phyloP scores from a whole-genome alignment of 495 filamentous ascomycete genomes.

The Tetracladium marchalianum region DNA sequence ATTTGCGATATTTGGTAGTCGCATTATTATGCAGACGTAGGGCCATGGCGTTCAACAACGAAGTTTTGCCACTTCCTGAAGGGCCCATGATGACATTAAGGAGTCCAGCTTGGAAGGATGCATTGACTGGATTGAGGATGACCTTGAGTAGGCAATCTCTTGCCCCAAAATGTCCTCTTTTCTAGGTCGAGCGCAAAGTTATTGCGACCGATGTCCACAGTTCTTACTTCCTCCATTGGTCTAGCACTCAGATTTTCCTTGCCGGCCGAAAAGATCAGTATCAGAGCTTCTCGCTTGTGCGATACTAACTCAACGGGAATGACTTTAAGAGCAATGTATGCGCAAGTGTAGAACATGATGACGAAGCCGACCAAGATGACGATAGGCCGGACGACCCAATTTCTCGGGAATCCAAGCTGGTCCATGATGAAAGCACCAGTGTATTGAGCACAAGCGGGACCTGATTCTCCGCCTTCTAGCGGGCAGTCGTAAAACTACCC shows the following conservation, averaged over 20 bases:
- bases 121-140: constrained; percentile 54
- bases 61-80: constrained; percentile 65
- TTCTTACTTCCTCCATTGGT: constrained; percentile 40
- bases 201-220: constrained; percentile 49
- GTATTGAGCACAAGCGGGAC: constrained; percentile 55
- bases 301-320: constrained; percentile 50
- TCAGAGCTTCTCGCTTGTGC: constrained; percentile 44
- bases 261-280: constrained; percentile 43
- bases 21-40: constrained; percentile 46
- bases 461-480: constrained; percentile 38
- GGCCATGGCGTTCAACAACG: constrained; percentile 59
- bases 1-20: constrained; percentile 40
- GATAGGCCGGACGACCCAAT: constrained; percentile 56
- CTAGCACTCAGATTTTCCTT: constrained; percentile 49
- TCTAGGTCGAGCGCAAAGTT: constrained; percentile 51
- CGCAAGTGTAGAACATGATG: constrained; percentile 43
- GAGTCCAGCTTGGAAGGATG: constrained; percentile 49
- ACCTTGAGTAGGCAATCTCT: constrained; percentile 35
- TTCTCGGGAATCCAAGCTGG: constrained; percentile 47
- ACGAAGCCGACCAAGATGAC: constrained; percentile 46
- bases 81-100: constrained; percentile 74
- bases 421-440: constrained; percentile 58
- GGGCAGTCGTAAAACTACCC: constrained; percentile 61
- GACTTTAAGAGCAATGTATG: constrained; percentile 47
- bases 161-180: constrained; percentile 39